A percentile compares a stretch with the other conserved stretches of the same genome.
Evolutionary conservation across 805 yeast genomes (phyloP).

Genomic region (Saitoella complicata): DNA sequence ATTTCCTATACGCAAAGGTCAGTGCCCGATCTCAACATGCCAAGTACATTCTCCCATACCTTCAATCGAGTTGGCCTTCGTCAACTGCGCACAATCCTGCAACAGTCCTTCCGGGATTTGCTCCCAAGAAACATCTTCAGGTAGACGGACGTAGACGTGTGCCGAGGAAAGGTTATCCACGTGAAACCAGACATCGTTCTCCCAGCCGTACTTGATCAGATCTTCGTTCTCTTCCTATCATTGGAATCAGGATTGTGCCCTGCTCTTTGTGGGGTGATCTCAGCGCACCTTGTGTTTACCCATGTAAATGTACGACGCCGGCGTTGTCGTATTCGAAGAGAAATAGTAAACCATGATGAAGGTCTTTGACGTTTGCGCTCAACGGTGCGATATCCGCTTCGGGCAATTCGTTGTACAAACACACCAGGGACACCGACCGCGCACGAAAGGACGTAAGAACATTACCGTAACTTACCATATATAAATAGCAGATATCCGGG

Average conservation of each 20-base stretch:
- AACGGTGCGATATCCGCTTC: too few species aligned
- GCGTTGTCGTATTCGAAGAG: conserved; percentile 23
- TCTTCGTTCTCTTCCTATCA: conserved; percentile 25
- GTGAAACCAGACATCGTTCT: conserved; percentile 64
- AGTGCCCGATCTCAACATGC: too few species aligned
- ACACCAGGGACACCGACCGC: too few species aligned
- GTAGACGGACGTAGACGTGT: conserved; percentile 51
- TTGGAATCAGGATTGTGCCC: not conserved
- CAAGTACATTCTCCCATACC: conserved; percentile 16
- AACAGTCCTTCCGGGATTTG: conserved; percentile 38
- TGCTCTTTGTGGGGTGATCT: conserved; percentile 10
- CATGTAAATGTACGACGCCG: conserved; percentile 35
- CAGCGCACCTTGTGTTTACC: conserved; percentile 64
- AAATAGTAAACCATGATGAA: conserved; percentile 30
- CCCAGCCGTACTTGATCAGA: conserved; percentile 45
- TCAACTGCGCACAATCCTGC: conserved; percentile 47
- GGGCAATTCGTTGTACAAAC: too few species aligned
- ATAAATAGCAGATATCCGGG: too few species aligned
- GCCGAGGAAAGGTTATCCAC: conserved; percentile 65
- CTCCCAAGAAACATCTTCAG: conserved; percentile 29
- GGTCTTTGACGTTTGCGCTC: too few species aligned
- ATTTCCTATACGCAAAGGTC: conserved; percentile 23
- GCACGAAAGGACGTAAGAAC: too few species aligned
- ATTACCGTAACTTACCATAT: too few species aligned
- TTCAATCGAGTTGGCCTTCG: conserved; percentile 61